Evolutionary conservation across 2,329 filamentous ascomycete species (phyloP).

Genomic region (Clonostachys rhizophaga): DNA sequence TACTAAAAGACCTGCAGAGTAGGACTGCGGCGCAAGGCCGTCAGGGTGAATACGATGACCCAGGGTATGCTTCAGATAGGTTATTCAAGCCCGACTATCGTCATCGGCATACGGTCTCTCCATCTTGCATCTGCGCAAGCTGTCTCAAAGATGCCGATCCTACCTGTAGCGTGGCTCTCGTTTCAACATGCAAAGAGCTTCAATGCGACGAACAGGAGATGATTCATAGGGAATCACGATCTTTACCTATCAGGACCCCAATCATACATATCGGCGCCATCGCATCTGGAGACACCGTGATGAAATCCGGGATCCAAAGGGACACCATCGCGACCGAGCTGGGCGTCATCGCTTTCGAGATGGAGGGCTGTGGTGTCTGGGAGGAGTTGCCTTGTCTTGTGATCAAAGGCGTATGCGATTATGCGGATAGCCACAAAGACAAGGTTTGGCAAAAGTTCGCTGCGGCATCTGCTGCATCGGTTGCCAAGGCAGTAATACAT

Average conservation of each 20-base stretch:
- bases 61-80: slow-evolving; percentile 5
- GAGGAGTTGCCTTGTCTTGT: slow-evolving; percentile 25
- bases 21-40: not conserved
- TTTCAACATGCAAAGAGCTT: slow-evolving; percentile 14
- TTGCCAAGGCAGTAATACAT: slow-evolving; percentile 8
- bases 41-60: slow-evolving; percentile 3
- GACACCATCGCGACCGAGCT: not conserved
- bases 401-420: slow-evolving; percentile 31
- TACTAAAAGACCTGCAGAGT: slow-evolving; percentile 2
- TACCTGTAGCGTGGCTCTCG: slow-evolving; percentile 13
- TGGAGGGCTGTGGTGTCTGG: slow-evolving; percentile 23
- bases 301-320: not conserved
- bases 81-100: slow-evolving; percentile 9
- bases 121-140: not conserved
- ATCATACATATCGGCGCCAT: not conserved
- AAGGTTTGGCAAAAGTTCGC: slow-evolving; percentile 29
- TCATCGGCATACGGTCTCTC: slow-evolving; percentile 13
- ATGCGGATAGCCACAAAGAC: slow-evolving; percentile 13
- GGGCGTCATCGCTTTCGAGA: slow-evolving; percentile 16
- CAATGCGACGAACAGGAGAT: slow-evolving; percentile 13
- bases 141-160: not conserved
- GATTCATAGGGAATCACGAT: slow-evolving; percentile 2
- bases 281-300: not conserved
- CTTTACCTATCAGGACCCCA: slow-evolving; percentile 1
- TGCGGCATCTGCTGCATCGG: slow-evolving; percentile 26